Base-by-base conservation (phyloP, 176 grass and related monocot genomes). In the Eragrostis curvula region DNA sequence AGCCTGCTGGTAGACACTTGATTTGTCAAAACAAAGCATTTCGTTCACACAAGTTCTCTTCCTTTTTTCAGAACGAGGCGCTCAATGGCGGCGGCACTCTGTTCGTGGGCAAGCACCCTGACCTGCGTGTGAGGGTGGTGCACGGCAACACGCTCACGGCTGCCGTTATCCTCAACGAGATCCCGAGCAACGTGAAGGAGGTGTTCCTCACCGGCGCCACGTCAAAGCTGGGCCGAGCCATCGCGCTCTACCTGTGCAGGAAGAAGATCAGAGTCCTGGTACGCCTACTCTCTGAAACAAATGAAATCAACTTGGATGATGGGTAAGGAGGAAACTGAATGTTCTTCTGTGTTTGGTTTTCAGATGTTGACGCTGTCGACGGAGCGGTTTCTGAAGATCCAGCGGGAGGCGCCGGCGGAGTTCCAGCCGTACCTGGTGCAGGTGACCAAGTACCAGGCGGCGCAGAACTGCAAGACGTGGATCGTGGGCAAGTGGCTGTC, bases 121-220 rank as follows among this genome's bases (percentile, higher is more conserved):
- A 98, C 83, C 85, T 98, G 67, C 68, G 79, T 55, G 90, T 98
- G 3, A 64, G 96, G 76, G 90, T 98, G 36, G 96, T 98, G 51
- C 96, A 98, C 59, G 96, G 96, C 21, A 98, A 98, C 82, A 98
- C 96, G 39, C 90, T 98, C 24, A 98, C 96, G 7, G 96, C 96
- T 0, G 96, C 96, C 17, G 96, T 98, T 53, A 98, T 98, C 78
- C 85, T 98, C 0, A 82, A 93, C 81, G 90, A 93, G 81, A 91
- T 98, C 85, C 96, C 90, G 2, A 65, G 61, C 58, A 78, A 83
- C 59, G 79, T 93, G 36, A 83, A 72, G 51, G 92, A 95, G 77
- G 92, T 98, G 29, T 93, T 98, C 89, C 79, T 98, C 73, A 95
- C 92, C 2, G 92, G 96, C 11, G 96, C 96, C 1, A 98, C 96